phyloP scores from a whole-genome alignment of 768 basidiomycete species.

The Pleurotus djamor region DNA sequence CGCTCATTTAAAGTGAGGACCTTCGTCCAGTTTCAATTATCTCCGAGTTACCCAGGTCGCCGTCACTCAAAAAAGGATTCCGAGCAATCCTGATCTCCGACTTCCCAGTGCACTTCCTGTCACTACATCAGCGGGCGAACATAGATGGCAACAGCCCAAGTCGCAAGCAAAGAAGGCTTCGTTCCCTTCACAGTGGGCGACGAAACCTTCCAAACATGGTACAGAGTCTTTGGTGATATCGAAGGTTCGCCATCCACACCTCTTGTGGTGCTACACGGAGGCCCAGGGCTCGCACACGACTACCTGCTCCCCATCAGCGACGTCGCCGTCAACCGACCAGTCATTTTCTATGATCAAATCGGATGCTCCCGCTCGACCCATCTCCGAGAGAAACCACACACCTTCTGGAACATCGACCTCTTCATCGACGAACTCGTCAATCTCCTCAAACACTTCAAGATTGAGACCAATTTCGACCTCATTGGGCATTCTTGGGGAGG shows the following conservation, averaged over 20 bases:
- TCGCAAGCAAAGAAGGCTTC: neutral
- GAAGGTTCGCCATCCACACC: slow-evolving; percentile 23
- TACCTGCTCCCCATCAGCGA: slow-evolving; percentile 27
- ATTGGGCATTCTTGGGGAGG: slow-evolving; percentile 51
- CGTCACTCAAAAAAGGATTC: no score
- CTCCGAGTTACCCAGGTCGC: no score
- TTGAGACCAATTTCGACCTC: slow-evolving; percentile 40
- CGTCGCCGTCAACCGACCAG: slow-evolving; percentile 22
- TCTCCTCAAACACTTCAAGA: slow-evolving; percentile 40
- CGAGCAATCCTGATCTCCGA: no score
- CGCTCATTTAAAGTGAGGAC: no score
- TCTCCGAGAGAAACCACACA: slow-evolving; percentile 42
- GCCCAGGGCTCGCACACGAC: slow-evolving; percentile 43
- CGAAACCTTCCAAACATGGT: neutral
- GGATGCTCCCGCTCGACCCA: slow-evolving; percentile 55
- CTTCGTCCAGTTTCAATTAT: no score
- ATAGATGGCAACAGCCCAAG: neutral
- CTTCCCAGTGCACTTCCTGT: no score
- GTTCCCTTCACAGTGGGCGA: neutral
- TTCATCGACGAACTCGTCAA: slow-evolving; percentile 51
- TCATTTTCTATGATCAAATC: slow-evolving; percentile 57
- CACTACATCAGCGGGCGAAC: no score
- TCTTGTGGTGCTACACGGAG: slow-evolving; percentile 52
- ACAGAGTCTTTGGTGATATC: neutral
- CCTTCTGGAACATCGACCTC: slow-evolving; percentile 50